Evolutionary conservation across 177 flowering plant genomes (phyloP).

Genomic region (Vitis hybrid): DNA sequence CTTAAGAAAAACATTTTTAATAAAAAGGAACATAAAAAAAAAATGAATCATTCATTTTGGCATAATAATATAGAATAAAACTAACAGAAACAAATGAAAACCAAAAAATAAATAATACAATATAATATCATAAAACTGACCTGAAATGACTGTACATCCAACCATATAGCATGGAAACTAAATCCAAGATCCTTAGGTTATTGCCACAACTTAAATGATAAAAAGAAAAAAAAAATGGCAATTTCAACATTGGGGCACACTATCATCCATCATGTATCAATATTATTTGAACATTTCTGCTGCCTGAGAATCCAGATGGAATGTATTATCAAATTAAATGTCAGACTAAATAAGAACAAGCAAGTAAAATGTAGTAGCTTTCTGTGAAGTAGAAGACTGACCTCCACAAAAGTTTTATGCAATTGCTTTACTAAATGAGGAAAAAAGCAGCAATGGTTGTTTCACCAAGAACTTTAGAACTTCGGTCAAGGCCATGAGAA

Average conservation of each 20-base stretch:
- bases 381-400: not conserved
- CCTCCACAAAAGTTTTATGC: not conserved
- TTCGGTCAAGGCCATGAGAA: slow-evolving; percentile 89
- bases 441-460: slow-evolving; percentile 65
- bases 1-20: too few relatives aligned
- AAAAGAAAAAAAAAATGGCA: too few relatives aligned
- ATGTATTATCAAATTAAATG: not conserved
- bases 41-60: not conserved
- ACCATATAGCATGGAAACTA: not conserved
- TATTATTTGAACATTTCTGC: not conserved
- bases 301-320: not conserved
- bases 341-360: not conserved
- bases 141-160: not conserved
- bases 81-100: not conserved
- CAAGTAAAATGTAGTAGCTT: not conserved
- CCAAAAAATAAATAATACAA: not conserved
- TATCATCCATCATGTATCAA: too few relatives aligned
- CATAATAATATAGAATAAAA: not conserved
- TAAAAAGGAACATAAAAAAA: too few relatives aligned
- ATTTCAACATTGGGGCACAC: too few relatives aligned
- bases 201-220: not conserved
- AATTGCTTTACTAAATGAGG: slow-evolving; percentile 30
- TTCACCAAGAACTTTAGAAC: slow-evolving; percentile 81
- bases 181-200: not conserved
- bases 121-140: not conserved